Evolutionary conservation across 2,329 filamentous ascomycete species (phyloP), one percentile per base, ranked within the genome.

Genomic region (Curvularia sp.): DNA sequence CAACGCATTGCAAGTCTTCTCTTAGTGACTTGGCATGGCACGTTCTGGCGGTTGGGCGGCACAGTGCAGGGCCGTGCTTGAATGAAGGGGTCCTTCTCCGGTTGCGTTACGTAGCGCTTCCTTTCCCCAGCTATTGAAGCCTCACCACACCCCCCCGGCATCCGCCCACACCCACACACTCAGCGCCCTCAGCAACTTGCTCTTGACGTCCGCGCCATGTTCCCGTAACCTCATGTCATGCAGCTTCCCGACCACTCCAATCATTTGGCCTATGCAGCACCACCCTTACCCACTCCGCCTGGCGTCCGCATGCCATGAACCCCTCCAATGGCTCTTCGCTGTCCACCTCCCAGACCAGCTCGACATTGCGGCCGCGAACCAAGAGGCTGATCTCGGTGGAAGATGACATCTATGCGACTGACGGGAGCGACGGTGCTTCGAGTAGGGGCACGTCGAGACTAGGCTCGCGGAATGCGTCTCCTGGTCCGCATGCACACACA

Each of bases 361-460:
- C 78, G 57, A 79, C 79, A 30, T 70, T 83, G 53, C 77, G 81
- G 60, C 81, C 81, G 23, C 76, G 81, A 39, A 78, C 76, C 36
- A 75, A 79, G 38, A 76, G 80, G 57, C 68, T 83, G 65, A 81
- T 83, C 49, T 82, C 81, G 12, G 77, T 82, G 23, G 79, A 80
- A 65, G 80, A 82, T 57, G 76, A 78, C 55, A 75, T 77, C 36
- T 77, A 79, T 51, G 66, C 69, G 9, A 62, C 60, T 19, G 68
- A 74, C 28, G 71, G 70, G 38, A 75, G 73, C 65, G 71, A 75
- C 45, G 58, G 67, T 46, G 69, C 67, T 48, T 74, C 77, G 25
- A 80, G 79, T n/a, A 77, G 80, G 32, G 75, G 64, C 39, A 70
- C 69, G 47, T 80, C 78, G 41, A 65, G 78, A 58, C 64, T 76